Conservation (phyloP, 257 asterid genomes). For the Gentiana straminea region DNA sequence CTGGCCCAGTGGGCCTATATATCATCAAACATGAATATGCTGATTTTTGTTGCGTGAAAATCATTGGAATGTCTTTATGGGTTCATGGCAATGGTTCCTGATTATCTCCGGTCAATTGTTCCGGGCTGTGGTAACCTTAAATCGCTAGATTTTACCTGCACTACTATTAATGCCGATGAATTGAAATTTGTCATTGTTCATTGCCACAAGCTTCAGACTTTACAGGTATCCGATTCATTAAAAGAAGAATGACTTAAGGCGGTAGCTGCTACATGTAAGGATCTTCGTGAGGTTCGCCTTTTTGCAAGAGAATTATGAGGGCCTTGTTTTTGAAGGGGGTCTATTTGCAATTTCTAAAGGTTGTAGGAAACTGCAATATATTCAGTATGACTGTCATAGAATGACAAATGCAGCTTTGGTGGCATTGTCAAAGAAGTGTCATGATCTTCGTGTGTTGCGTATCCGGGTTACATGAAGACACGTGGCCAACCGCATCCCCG, state of each 20-base stretch:
- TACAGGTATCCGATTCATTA: constrained; percentile 24
- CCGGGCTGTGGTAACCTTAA: constrained; percentile 45
- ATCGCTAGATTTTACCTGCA: constrained; percentile 35
- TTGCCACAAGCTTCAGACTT: constrained; percentile 38
- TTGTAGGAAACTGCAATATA: constrained; percentile 39
- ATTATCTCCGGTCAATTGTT: constrained; percentile 27
- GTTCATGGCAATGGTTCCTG: constrained; percentile 29
- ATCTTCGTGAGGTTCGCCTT: constrained; percentile 44
- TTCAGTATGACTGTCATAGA: constrained; percentile 38
- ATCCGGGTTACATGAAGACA: constrained; percentile 42
- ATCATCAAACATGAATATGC: constrained; percentile 24
- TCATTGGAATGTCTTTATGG: constrained; percentile 41
- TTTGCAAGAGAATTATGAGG: constrained; percentile 35
- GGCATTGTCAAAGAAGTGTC: constrained; percentile 43
- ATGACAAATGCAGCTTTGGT: constrained; percentile 49
- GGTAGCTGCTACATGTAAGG: constrained; percentile 39
- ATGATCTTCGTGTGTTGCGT: constrained; percentile 41
- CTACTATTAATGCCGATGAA: constrained; percentile 31
- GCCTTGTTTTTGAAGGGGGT: constrained; percentile 42
- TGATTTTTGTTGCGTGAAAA: constrained; percentile 41
- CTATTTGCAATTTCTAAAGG: constrained; percentile 46
- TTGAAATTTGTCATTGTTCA: constrained; percentile 28
- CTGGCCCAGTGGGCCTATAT: no score
- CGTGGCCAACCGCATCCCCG: constrained; percentile 30
- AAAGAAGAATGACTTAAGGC: constrained; percentile 31